phyloP scores from a whole-genome alignment of 2,329 filamentous ascomycete species.

The Penicillium sp. region DNA sequence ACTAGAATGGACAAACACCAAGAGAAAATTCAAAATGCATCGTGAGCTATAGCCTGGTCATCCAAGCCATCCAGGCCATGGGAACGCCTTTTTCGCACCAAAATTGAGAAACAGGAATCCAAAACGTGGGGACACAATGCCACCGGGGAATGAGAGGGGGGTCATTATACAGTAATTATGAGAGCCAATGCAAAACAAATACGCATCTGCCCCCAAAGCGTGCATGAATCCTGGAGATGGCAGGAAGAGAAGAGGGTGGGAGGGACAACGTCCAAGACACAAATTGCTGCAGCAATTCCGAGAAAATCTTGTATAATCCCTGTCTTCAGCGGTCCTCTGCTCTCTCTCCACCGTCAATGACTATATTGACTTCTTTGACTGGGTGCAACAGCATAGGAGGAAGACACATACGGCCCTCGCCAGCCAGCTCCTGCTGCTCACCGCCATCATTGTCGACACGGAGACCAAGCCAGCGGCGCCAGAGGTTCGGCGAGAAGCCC shows the following conservation, averaged over 20 bases:
- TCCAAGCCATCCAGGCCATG: background rate
- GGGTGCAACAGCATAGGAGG: conserved; percentile 88
- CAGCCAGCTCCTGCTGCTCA: conserved; percentile 69
- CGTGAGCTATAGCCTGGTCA: conserved; percentile 1
- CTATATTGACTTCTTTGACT: conserved; percentile 68
- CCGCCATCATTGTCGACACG: conserved; percentile 75
- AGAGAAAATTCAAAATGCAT: conserved; percentile 6
- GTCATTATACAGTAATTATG: conserved; percentile 6
- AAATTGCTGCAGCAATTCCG: background rate
- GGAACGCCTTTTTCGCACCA: conserved; percentile 10
- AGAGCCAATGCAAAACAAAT: background rate
- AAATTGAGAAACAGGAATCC: conserved; percentile 1
- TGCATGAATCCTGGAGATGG: background rate
- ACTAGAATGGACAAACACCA: background rate
- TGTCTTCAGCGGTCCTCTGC: conserved; percentile 20
- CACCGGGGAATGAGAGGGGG: background rate
- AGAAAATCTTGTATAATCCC: background rate
- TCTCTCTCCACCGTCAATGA: conserved; percentile 40
- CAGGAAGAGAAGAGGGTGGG: background rate
- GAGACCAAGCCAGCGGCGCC: conserved; percentile 81
- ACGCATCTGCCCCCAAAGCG: conserved; percentile 1
- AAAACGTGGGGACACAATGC: conserved; percentile 5
- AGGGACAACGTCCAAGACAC: background rate
- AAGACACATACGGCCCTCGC: conserved; percentile 84
- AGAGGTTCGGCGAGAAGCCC: conserved; percentile 76